These are phyloP conservation scores for Lolium multiflorum DNA, from an alignment of 176 grass and related monocot genomes.

Conservation along the genomic window DNA sequence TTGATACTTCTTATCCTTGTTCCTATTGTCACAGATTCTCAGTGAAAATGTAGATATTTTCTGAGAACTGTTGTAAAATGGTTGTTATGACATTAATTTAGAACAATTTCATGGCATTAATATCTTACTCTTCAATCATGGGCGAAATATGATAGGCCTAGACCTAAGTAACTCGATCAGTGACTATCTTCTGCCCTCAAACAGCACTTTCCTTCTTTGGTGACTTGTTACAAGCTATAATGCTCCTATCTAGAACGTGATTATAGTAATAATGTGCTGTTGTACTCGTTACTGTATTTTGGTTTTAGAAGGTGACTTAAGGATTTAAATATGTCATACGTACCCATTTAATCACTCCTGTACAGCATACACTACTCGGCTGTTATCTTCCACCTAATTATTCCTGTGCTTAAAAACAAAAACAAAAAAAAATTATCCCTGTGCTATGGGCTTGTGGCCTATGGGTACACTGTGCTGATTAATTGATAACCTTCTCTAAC, in stretches of 20 bases:
- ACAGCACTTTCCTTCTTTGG: not conserved
- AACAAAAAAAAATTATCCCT: not conserved
- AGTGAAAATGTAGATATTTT: not conserved
- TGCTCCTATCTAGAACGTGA: not conserved
- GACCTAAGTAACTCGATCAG: not conserved
- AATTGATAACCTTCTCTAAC: not conserved
- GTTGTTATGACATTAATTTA: not conserved
- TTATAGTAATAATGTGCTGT: not conserved
- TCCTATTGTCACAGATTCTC: not conserved
- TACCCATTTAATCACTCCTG: not conserved
- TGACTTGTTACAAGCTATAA: not conserved
- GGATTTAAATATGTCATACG: not conserved
- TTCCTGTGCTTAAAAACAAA: not conserved
- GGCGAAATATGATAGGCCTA: not conserved
- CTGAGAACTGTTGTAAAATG: not conserved
- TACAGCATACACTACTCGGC: not conserved
- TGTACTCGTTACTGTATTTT: not conserved
- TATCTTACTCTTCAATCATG: slow-evolving; percentile 3
- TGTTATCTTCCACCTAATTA: not conserved
- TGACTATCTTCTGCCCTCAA: not conserved
- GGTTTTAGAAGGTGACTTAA: not conserved
- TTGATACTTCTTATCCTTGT: not conserved
- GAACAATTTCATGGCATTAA: not conserved
- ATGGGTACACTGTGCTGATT: not conserved
- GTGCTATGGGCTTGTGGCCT: not conserved